A percentile compares a stretch with the other conserved stretches of the same genome.
Evolutionary conservation across 106 monocot genomes (phyloP).

Genomic region (Dendrobium huoshanense): DNA sequence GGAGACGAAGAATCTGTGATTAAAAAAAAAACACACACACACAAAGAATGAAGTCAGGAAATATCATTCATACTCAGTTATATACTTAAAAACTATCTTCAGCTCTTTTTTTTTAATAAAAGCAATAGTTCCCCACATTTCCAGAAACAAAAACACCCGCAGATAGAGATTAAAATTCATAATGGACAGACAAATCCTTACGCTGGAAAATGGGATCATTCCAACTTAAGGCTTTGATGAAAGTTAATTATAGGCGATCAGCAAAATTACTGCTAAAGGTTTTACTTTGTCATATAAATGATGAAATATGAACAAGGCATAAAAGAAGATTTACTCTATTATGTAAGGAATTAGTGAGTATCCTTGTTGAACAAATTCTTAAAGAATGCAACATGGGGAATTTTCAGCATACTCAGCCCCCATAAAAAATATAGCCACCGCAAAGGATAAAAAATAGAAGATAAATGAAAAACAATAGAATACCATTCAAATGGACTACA

Average conservation of each 20-base stretch:
- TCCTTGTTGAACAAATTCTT: neutral
- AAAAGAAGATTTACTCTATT: neutral
- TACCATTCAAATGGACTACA: neutral
- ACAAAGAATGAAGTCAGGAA: neutral
- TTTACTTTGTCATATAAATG: neutral
- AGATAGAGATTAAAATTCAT: neutral
- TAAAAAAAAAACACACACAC: neutral
- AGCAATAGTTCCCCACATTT: neutral
- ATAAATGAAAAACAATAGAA: neutral
- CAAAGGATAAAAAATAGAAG: neutral
- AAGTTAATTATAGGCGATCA: neutral
- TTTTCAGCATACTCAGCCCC: neutral
- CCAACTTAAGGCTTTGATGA: neutral
- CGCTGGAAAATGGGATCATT: neutral
- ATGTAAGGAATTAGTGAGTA: neutral
- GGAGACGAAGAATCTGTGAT: conserved; percentile 73
- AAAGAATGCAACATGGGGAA: neutral
- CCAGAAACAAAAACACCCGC: neutral
- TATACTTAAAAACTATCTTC: neutral
- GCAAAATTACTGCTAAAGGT: neutral
- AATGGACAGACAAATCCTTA: neutral
- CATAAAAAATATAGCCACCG: neutral
- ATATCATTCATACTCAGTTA: neutral
- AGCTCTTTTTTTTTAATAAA: neutral
- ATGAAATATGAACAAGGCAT: neutral